These are phyloP conservation scores for Fistulifera solaris DNA, from an alignment of 108 stramenopile species.

Conservation along the genomic window DNA sequence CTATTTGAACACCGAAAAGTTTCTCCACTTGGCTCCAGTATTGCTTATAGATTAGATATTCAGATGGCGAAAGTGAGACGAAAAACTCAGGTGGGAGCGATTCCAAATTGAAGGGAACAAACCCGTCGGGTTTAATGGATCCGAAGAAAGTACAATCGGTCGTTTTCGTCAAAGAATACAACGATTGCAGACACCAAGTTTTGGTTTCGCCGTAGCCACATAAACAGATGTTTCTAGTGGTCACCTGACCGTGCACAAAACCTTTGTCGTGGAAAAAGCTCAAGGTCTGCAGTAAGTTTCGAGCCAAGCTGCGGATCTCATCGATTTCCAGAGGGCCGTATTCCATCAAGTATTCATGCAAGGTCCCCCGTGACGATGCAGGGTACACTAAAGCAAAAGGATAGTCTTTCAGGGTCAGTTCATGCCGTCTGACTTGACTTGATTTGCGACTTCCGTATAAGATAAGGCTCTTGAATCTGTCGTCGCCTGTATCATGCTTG, in stretches of 20 bases:
- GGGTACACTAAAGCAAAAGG: conserved; percentile 61
- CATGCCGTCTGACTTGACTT: background rate
- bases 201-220: conserved; percentile 11
- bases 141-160: conserved; percentile 16
- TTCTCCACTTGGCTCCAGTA: conserved; percentile 40
- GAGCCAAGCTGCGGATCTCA: conserved; percentile 18
- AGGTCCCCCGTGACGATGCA: conserved; percentile 33
- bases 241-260: conserved; percentile 35
- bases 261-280: conserved; percentile 36
- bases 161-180: conserved; percentile 5
- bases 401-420: conserved; percentile 23
- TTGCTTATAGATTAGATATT: conserved; percentile 21
- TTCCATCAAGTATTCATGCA: conserved; percentile 33
- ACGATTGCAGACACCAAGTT: conserved; percentile 41
- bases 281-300: conserved; percentile 36
- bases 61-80: conserved; percentile 27
- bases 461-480: conserved; percentile 26
- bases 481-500: conserved; percentile 27
- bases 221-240: conserved; percentile 18
- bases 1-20: background rate
- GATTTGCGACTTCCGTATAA: conserved; percentile 5
- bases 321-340: conserved; percentile 17
- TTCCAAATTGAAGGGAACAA: conserved; percentile 27
- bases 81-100: conserved; percentile 50
- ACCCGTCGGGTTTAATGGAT: conserved; percentile 30